phyloP scores from a whole-genome alignment of 371 early-diverging fungal genomes.

The Smittium culicis region DNA sequence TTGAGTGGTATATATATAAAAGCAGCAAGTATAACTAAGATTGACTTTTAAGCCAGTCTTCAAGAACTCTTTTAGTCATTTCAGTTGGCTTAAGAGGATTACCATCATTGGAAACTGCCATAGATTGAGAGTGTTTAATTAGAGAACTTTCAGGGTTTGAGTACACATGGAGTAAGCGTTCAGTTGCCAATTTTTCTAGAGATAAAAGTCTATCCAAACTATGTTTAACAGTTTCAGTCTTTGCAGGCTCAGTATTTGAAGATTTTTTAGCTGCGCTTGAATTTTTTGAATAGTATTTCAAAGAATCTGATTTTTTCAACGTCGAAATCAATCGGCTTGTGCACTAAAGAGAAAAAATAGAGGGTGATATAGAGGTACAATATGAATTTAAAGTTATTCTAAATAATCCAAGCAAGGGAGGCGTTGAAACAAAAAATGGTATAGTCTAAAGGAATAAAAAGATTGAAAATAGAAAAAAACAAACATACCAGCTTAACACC shows the following conservation, averaged over 20 bases:
- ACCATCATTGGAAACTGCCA: neutral
- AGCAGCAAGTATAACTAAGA: too few species aligned
- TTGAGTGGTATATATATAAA: too few species aligned
- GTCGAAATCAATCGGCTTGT: slow-evolving; percentile 31
- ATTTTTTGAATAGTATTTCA: too few species aligned
- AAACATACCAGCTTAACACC: slow-evolving; percentile 47
- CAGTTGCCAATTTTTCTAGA: slow-evolving; percentile 50
- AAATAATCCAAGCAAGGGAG: neutral
- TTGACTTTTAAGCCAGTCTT: slow-evolving; percentile 26
- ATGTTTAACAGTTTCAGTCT: slow-evolving; percentile 23
- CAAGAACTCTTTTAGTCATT: slow-evolving; percentile 16
- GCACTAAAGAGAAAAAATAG: slow-evolving; percentile 8
- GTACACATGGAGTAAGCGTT: slow-evolving; percentile 41
- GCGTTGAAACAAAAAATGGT: neutral
- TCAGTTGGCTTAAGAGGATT: slow-evolving; percentile 1
- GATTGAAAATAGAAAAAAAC: neutral
- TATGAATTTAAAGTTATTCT: neutral
- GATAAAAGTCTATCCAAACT: slow-evolving; percentile 32
- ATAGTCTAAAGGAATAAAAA: neutral
- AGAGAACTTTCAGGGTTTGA: neutral
- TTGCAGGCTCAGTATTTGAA: slow-evolving; percentile 19
- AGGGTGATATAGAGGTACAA: too few species aligned
- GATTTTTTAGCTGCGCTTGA: slow-evolving; percentile 17
- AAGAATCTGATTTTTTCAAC: too few species aligned
- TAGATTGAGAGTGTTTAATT: slow-evolving; percentile 1